These are phyloP conservation scores for Gomphus bonarii DNA, from an alignment of 1,284 basidiomycete genomes.

Conservation along the genomic window DNA sequence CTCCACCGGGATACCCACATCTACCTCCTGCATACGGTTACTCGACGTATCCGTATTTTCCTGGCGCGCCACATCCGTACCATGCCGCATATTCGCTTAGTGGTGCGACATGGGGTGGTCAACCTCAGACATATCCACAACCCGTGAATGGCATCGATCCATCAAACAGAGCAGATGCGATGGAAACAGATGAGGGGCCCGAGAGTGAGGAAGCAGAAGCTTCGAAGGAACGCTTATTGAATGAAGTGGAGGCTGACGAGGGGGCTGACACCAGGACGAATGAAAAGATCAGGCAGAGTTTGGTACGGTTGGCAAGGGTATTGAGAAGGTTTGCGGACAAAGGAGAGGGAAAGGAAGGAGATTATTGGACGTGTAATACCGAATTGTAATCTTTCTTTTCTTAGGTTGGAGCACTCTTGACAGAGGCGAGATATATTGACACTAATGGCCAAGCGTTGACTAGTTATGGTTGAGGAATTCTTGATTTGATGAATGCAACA, in stretches of 20 bases:
- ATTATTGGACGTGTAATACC: too few species aligned
- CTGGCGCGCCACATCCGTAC: background rate
- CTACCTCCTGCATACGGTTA: slow-evolving; percentile 2
- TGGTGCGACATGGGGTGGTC: slow-evolving; percentile 1
- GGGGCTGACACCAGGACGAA: background rate
- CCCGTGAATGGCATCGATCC: background rate
- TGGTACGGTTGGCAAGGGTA: slow-evolving; percentile 2
- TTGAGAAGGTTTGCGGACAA: slow-evolving; percentile 4
- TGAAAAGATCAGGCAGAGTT: slow-evolving; percentile 3
- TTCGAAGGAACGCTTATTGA: background rate
- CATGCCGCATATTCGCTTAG: slow-evolving; percentile 13
- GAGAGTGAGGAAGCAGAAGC: slow-evolving; percentile 5
- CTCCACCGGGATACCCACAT: background rate
- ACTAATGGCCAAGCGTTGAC: too few species aligned
- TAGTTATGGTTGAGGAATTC: too few species aligned
- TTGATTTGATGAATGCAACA: too few species aligned
- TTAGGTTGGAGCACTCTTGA: too few species aligned
- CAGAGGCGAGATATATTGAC: too few species aligned
- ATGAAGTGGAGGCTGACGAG: background rate
- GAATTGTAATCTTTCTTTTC: too few species aligned
- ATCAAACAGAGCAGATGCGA: background rate
- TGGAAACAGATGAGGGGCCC: slow-evolving; percentile 1
- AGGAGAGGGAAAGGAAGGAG: background rate
- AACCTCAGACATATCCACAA: background rate
- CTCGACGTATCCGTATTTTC: background rate